These are phyloP conservation scores for Ilyonectria mors-panacis DNA, from an alignment of 2,329 filamentous ascomycete species.

Conservation along the genomic window DNA sequence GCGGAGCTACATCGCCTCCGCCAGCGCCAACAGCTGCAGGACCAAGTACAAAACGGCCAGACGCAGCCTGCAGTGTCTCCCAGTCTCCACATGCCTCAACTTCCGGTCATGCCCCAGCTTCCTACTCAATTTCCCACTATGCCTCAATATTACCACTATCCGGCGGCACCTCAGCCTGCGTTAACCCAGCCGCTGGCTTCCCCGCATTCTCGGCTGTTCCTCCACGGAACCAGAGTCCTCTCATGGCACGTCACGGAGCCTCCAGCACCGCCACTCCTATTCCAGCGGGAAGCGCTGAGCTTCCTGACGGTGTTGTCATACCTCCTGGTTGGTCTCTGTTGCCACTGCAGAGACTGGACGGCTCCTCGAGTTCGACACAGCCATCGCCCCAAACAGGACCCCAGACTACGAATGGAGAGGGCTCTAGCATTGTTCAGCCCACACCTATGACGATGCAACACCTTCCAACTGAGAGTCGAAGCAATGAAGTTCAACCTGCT, in stretches of 20 bases:
- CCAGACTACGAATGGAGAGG: constrained; percentile 35
- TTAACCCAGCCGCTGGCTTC: constrained; percentile 36
- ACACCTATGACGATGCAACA: constrained; percentile 34
- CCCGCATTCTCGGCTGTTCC: constrained; percentile 46
- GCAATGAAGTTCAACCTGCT: constrained; percentile 32
- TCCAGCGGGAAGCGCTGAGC: constrained; percentile 71
- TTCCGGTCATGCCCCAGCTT: constrained; percentile 29
- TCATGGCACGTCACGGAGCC: constrained; percentile 64
- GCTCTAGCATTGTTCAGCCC: constrained; percentile 26
- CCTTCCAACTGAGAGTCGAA: constrained; percentile 33
- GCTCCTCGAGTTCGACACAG: constrained; percentile 41
- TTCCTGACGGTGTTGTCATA: constrained; percentile 75
- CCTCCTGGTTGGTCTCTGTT: constrained; percentile 76
- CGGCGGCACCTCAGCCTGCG: constrained; percentile 36
- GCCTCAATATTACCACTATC: constrained; percentile 35
- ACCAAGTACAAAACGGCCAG: constrained; percentile 43
- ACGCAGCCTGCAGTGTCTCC: constrained; percentile 31
- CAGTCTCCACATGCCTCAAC: constrained; percentile 25
- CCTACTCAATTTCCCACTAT: constrained; percentile 15
- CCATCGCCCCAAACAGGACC: constrained; percentile 44
- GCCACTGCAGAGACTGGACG: constrained; percentile 70
- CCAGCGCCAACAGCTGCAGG: constrained; percentile 59
- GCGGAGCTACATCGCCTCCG: constrained; percentile 78
- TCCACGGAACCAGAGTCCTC: constrained; percentile 57
- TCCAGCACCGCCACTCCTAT: constrained; percentile 65